Evolutionary conservation across 768 basidiomycete genomes (phyloP), one percentile per base, ranked within the genome.

Genomic region (Rhodotorula paludigena): DNA sequence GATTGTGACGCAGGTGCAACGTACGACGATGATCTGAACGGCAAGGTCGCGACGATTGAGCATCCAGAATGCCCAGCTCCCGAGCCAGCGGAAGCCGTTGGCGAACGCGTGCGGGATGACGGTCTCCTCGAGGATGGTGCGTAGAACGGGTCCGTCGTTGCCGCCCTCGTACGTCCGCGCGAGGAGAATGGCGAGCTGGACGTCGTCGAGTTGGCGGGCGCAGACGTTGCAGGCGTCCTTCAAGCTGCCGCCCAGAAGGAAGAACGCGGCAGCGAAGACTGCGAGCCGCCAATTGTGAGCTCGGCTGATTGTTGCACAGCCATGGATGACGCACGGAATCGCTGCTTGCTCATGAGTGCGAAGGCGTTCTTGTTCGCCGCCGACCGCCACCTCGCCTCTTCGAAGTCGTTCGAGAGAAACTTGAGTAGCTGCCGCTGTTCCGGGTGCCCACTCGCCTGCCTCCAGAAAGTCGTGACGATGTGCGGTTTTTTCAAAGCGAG

Each of bases 201-300:
- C 88, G 78, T 99, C 96, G 33, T 84, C 81, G 30, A 99, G 80
- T 60, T 98, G 90, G 72, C 85, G 88, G 35, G 96, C 76, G 77
- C 92, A 93, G 28, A 99, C 88, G 71, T 85, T 89, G 39, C 92
- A 89, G 5, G 94, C 93, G 72, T 98, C 96, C 78, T 88, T 89
- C 42, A 94, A 79, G 49, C 87, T 86, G 32, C 86, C 87, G 14
- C 91, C 94, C 0, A 99, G 84, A 48, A 99, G 82, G 81, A 99
- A 99, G 80, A 99, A 99, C 2, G 92, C 93, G 1, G 92, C 92
- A n/a, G 96, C 93, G 76, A 97, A 98, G 77, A 92, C 96, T 97
- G 76, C 25, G 38, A n/a, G n/a, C n/a, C n/a, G n/a, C n/a, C n/a
- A n/a, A n/a, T n/a, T n/a, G n/a, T n/a, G n/a, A n/a, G n/a, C n/a